Conservation (phyloP, 192 early-diverging fungal species). For the Chytriomyces confervae region DNA sequence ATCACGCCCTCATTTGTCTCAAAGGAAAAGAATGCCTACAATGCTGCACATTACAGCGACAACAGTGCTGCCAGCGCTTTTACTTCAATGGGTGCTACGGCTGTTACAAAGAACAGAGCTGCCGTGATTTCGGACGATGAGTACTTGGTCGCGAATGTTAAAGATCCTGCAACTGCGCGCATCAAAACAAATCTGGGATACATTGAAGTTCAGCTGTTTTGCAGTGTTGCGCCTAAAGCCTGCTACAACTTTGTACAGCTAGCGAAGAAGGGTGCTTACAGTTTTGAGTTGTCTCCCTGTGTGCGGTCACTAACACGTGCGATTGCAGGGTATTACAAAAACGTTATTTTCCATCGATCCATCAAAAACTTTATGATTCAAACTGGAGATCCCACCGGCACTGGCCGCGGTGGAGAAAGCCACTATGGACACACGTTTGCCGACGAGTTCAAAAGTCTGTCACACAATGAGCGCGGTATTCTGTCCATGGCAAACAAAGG, state of each 20-base stretch:
- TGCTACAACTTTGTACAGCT: slow-evolving; percentile 94
- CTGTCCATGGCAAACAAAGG: slow-evolving; percentile 97
- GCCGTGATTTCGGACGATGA: slow-evolving; percentile 81
- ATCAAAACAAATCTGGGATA: slow-evolving; percentile 83
- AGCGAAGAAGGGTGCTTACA: slow-evolving; percentile 60
- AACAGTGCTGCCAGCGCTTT: slow-evolving; percentile 80
- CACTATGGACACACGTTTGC: slow-evolving; percentile 54
- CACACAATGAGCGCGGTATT: slow-evolving; percentile 81
- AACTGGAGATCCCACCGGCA: slow-evolving; percentile 59
- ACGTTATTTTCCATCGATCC: slow-evolving; percentile 79
- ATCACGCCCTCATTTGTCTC: slow-evolving; percentile 54
- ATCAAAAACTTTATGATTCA: slow-evolving; percentile 65
- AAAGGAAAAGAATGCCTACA: slow-evolving; percentile 40
- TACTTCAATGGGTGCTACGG: slow-evolving; percentile 82
- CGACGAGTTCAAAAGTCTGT: slow-evolving; percentile 66
- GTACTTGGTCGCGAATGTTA: slow-evolving; percentile 85
- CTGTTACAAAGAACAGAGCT: slow-evolving; percentile 72
- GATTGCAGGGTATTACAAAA: slow-evolving; percentile 73
- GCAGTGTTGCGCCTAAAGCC: slow-evolving; percentile 75
- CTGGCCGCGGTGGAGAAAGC: slow-evolving; percentile 56
- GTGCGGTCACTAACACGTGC: too few species aligned
- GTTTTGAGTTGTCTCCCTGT: background rate
- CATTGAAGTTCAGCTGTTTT: slow-evolving; percentile 81
- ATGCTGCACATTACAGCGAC: slow-evolving; percentile 84
- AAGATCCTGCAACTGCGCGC: slow-evolving; percentile 76